These are phyloP conservation scores for Lyophyllum decastes DNA, from an alignment of 768 basidiomycete species.

Conservation along the genomic window DNA sequence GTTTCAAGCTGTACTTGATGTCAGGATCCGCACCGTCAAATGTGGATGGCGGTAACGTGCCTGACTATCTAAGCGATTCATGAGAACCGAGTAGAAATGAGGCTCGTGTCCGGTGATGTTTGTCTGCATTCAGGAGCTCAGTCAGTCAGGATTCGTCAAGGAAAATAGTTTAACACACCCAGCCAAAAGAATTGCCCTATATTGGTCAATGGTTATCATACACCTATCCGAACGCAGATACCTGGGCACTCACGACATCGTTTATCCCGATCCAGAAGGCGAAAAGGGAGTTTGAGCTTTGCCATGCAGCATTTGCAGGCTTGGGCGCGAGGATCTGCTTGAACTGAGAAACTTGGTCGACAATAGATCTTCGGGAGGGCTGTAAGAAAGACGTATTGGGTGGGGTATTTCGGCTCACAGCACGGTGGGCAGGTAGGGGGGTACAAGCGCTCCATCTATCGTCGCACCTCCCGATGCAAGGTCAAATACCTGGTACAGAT, in stretches of 20 bases:
- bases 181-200: slow-evolving; percentile 47
- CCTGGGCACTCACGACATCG: slow-evolving; percentile 45
- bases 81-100: slow-evolving; percentile 34
- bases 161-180: slow-evolving; percentile 32
- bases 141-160: not conserved
- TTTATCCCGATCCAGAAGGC: slow-evolving; percentile 71
- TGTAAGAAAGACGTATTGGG: not conserved
- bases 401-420: slow-evolving; percentile 25
- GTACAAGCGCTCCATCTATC: slow-evolving; percentile 54
- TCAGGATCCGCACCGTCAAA: not conserved
- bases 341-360: slow-evolving; percentile 62
- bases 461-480: slow-evolving; percentile 63
- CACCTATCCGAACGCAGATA: not conserved
- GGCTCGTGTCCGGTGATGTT: slow-evolving; percentile 34
- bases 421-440: slow-evolving; percentile 48
- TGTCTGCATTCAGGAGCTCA: slow-evolving; percentile 21
- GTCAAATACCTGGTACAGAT: slow-evolving; percentile 37
- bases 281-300: slow-evolving; percentile 54
- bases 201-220: slow-evolving; percentile 7
- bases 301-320: slow-evolving; percentile 50
- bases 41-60: slow-evolving; percentile 16
- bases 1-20: slow-evolving; percentile 40
- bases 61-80: slow-evolving; percentile 35
- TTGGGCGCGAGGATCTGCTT: slow-evolving; percentile 41
- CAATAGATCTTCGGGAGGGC: slow-evolving; percentile 37